Conservation (phyloP, 768 basidiomycete species). For the Daedaleopsis nitida region DNA sequence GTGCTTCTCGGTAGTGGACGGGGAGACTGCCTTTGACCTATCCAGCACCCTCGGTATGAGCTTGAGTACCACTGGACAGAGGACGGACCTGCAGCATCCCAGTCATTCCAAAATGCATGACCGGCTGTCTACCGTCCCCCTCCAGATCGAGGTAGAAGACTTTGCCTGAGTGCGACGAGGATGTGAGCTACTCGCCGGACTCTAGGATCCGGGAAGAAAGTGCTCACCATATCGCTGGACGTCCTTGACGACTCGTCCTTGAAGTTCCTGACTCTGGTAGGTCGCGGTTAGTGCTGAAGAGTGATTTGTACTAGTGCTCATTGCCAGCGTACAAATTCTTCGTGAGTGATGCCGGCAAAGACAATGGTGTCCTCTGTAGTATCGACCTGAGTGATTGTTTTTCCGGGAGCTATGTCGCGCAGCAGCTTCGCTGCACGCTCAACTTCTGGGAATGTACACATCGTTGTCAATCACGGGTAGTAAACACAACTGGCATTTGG, state of each 20-base stretch:
- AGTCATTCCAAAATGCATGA: conserved; percentile 85
- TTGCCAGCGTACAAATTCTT: conserved; percentile 58
- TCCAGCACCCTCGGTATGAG: too few species aligned
- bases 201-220: neutral
- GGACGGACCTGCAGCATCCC: conserved; percentile 68
- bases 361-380: conserved; percentile 64
- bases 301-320: neutral
- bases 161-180: conserved; percentile 44
- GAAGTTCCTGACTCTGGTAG: conserved; percentile 52
- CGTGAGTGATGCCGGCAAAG: conserved; percentile 55
- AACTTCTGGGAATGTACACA: conserved; percentile 51
- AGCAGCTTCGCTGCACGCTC: conserved; percentile 65
- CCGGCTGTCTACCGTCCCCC: conserved; percentile 61
- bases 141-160: conserved; percentile 68
- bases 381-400: conserved; percentile 56
- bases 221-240: conserved; percentile 56
- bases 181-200: too few species aligned
- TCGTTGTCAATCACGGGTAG: too few species aligned
- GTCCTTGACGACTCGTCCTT: conserved; percentile 46
- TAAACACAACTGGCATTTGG: too few species aligned
- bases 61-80: neutral
- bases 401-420: conserved; percentile 51
- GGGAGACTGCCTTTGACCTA: conserved; percentile 55
- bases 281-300: neutral
- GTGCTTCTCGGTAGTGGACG: conserved; percentile 50